Conservation (phyloP, 1,139 yeast genomes). For the Chernovozyma aurita region DNA sequence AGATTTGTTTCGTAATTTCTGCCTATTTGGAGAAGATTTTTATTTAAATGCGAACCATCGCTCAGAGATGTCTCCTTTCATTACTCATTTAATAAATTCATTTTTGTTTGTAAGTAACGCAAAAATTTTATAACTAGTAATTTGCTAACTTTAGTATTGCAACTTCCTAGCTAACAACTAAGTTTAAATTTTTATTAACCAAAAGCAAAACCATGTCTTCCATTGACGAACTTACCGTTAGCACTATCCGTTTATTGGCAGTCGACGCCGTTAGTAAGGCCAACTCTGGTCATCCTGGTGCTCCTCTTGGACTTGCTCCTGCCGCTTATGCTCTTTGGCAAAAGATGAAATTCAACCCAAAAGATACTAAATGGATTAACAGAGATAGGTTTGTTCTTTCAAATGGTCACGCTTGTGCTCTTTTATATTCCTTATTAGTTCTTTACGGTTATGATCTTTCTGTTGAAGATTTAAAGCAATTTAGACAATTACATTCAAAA, state of each 20-base stretch:
- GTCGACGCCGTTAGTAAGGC: slow-evolving; percentile 88
- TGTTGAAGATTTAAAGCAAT: slow-evolving; percentile 82
- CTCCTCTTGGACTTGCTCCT: slow-evolving; percentile 96
- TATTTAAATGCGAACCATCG: slow-evolving; percentile 1
- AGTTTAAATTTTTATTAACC: too few species aligned
- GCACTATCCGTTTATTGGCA: slow-evolving; percentile 87
- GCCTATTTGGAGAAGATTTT: background rate
- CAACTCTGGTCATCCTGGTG: slow-evolving; percentile 99
- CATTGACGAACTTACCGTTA: slow-evolving; percentile 73
- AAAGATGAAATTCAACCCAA: slow-evolving; percentile 83
- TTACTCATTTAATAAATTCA: background rate
- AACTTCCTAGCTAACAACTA: too few species aligned
- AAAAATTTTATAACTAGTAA: too few species aligned
- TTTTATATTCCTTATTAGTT: slow-evolving; percentile 81
- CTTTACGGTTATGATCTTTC: slow-evolving; percentile 79
- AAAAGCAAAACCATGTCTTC: too few species aligned
- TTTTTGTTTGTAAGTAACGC: too few species aligned
- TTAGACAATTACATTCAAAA: slow-evolving; percentile 87
- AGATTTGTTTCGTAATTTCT: background rate
- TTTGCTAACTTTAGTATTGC: too few species aligned
- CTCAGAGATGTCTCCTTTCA: background rate
- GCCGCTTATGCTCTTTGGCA: slow-evolving; percentile 68
- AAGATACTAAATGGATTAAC: slow-evolving; percentile 88
- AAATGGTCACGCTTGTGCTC: slow-evolving; percentile 96
- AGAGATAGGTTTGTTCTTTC: slow-evolving; percentile 94